These are phyloP conservation scores for Rhizopus microsporus DNA, from an alignment of 371 early-diverging fungal species.

Conservation along the genomic window DNA sequence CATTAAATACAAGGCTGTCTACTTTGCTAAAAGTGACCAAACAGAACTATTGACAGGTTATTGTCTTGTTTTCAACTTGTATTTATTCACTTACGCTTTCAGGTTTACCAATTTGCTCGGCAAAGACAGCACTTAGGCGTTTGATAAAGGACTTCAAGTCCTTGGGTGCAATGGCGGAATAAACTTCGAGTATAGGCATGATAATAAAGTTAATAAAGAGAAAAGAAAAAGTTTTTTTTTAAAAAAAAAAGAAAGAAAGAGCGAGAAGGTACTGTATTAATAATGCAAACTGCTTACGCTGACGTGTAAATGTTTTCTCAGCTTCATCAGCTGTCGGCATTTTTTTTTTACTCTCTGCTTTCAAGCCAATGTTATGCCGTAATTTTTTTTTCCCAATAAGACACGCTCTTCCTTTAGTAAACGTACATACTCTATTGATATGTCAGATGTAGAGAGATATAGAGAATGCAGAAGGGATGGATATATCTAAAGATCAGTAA, in stretches of 20 bases:
- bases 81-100: constrained; percentile 73
- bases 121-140: constrained; percentile 33
- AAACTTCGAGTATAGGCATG: constrained; percentile 54
- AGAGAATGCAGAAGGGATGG: too few relatives aligned
- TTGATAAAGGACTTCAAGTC: constrained; percentile 39
- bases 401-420: too few relatives aligned
- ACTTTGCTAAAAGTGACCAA: constrained; percentile 44
- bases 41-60: constrained; percentile 30
- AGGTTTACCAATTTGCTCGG: constrained; percentile 49
- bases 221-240: background rate
- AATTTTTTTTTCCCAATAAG: too few relatives aligned
- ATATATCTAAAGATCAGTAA: too few relatives aligned
- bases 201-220: constrained; percentile 6
- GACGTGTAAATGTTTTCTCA: too few relatives aligned
- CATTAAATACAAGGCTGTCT: constrained; percentile 35
- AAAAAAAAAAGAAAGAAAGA: background rate
- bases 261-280: background rate
- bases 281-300: too few relatives aligned
- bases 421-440: too few relatives aligned
- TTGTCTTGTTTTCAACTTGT: background rate
- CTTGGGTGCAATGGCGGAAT: constrained; percentile 34
- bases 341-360: too few relatives aligned
- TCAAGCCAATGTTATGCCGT: too few relatives aligned
- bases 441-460: too few relatives aligned
- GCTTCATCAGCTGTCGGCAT: too few relatives aligned